phyloP scores from a whole-genome alignment of 2,329 filamentous ascomycete species.

The Aspergillus sclerotialis region DNA sequence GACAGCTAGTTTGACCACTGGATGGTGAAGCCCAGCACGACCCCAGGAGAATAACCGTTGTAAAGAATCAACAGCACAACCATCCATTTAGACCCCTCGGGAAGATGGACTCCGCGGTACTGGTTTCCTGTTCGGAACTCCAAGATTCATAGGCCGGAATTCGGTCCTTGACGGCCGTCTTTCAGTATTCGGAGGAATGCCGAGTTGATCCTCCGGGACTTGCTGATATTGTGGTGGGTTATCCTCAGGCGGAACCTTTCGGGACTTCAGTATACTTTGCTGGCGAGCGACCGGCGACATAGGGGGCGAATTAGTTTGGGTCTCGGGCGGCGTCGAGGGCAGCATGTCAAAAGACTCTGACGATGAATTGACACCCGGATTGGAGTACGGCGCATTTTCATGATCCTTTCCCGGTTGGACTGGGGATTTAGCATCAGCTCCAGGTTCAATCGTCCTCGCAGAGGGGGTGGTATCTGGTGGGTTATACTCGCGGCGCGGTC shows the following conservation, averaged over 20 bases:
- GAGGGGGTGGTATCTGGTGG: conserved; percentile 31
- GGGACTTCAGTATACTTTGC: conserved; percentile 26
- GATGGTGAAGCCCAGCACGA: no score
- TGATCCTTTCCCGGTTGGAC: conserved; percentile 20
- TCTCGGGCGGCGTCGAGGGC: conserved; percentile 28
- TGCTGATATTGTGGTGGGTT: conserved; percentile 25
- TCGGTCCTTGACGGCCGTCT: conserved; percentile 16
- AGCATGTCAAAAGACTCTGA: conserved; percentile 35
- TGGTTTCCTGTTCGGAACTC: conserved; percentile 32
- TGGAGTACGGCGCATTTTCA: conserved; percentile 17
- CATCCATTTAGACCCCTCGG: not conserved
- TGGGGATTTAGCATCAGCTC: conserved; percentile 33
- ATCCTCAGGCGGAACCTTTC: conserved; percentile 20
- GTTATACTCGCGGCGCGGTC: conserved; percentile 51
- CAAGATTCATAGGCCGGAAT: conserved; percentile 27
- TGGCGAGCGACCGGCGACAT: conserved; percentile 23
- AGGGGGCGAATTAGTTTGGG: conserved; percentile 26
- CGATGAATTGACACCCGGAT: conserved; percentile 20
- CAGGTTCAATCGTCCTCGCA: conserved; percentile 22
- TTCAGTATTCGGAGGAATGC: conserved; percentile 7
- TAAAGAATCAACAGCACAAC: no score
- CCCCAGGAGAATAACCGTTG: no score
- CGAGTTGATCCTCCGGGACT: conserved; percentile 14
- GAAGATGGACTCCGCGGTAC: conserved; percentile 23
- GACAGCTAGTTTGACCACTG: no score